Base-by-base conservation (phyloP, 176 grass and related monocot genomes). In the Dactylis glomerata region DNA sequence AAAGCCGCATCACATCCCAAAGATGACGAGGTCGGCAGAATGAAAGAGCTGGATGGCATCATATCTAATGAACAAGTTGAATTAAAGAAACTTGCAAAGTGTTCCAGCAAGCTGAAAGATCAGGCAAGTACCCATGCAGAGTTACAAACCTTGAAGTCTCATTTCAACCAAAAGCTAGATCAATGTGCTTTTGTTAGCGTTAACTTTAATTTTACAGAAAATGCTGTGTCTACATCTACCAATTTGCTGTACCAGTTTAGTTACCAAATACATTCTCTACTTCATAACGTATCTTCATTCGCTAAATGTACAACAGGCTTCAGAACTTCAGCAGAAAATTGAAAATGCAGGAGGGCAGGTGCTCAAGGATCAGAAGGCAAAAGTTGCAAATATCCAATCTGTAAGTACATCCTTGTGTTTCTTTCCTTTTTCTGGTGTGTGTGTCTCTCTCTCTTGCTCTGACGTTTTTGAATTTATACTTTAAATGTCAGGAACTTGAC, bases 291-390 rank as follows among this genome's bases (percentile, higher is more conserved):
- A 63, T 66, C n/a, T 34, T 86, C 26, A 26, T 58, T 14, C 54
- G 24, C 20, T 84, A 68, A 67, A 63, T 41, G 33, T 84, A 70
- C 75, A 78, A 14, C 65, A 99, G 96, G 93, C 93, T 86, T 89
- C 91, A 68, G 89, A 96, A 81, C 93, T 99, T 90, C 96, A 99
- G 82, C 85, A 93, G 49, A 92, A 94, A 89, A 94, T 99, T 78
- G 93, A 99, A 94, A 94, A 99, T 81, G 89, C 81, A 9, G 96
- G 96, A 59, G 96, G 96, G 12, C 86, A 99, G 80, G 34, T 52
- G 78, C 86, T 99, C 36, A 96, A 99, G 89, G 91, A 94, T 89
- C 96, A 96, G 81, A 96, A 96, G 77, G 61, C 79, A 74, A 99
- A 99, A 95, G 93, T 96, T 38, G 73, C 61, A 47, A 83, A 83